phyloP scores from a whole-genome alignment of 176 grass and related monocot species.

The Dendrocalamus sinicus region DNA sequence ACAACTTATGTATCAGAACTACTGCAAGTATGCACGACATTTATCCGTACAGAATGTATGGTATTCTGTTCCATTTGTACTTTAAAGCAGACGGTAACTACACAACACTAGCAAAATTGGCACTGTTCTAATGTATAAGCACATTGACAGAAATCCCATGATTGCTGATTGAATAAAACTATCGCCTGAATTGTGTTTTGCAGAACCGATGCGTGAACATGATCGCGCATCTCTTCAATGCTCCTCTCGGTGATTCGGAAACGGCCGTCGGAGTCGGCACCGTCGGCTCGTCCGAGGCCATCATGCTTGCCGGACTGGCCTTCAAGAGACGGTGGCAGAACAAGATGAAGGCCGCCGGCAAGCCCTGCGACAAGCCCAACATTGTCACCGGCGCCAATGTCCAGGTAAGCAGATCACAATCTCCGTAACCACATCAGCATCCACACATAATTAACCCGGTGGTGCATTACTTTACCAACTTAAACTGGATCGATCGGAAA shows the following conservation, averaged over 20 bases:
- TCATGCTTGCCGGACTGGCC: conserved; percentile 89
- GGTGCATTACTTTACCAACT: not conserved
- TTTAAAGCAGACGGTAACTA: not conserved
- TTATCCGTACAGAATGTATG: not conserved
- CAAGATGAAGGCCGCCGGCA: conserved; percentile 71
- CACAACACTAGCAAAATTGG: not conserved
- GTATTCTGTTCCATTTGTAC: too few species aligned
- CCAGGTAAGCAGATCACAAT: conserved; percentile 42
- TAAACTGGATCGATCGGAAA: not conserved
- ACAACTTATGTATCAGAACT: not conserved
- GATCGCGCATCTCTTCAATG: conserved; percentile 88
- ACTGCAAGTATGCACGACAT: not conserved
- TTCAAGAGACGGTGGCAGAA: conserved; percentile 91
- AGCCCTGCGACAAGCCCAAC: conserved; percentile 93
- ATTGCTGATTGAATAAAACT: not conserved
- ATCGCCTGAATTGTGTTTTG: not conserved
- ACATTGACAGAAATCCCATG: not conserved
- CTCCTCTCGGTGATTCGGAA: conserved; percentile 69
- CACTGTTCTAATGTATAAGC: not conserved
- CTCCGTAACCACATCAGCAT: not conserved
- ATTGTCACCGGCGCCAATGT: conserved; percentile 92
- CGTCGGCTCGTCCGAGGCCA: conserved; percentile 86
- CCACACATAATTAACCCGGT: not conserved
- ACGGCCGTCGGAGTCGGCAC: conserved; percentile 77
- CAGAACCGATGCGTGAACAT: conserved; percentile 96